These are phyloP conservation scores for Starmerella powellii DNA, from an alignment of 805 yeast genomes.

Conservation along the genomic window DNA sequence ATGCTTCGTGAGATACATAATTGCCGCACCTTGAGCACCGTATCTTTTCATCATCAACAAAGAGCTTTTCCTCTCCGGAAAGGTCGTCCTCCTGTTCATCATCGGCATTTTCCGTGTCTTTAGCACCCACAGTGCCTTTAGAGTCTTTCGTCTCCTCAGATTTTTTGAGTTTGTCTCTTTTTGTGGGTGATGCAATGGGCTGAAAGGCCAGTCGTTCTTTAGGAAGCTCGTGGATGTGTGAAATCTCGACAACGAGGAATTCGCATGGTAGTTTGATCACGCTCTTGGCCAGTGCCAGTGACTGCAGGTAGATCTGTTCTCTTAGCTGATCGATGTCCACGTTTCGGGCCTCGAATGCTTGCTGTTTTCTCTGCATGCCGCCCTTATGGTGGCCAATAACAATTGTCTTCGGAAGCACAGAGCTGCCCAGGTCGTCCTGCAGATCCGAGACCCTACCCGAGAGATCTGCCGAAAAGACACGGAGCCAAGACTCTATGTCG, in stretches of 20 bases:
- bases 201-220: conserved; percentile 15
- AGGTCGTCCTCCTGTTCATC: conserved; percentile 1
- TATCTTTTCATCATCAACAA: conserved; percentile 15
- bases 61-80: conserved; percentile 10
- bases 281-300: conserved; percentile 7
- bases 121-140: no score
- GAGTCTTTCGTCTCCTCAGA: no score
- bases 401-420: conserved; percentile 46
- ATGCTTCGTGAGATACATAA: conserved; percentile 13
- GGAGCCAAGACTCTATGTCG: conserved; percentile 68
- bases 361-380: conserved; percentile 14
- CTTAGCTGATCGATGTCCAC: conserved; percentile 1
- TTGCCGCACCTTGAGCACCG: conserved; percentile 27
- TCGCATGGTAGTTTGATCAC: conserved; percentile 15
- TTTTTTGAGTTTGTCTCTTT: no score
- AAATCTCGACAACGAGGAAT: conserved; percentile 16
- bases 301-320: conserved; percentile 11
- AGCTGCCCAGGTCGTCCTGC: conserved; percentile 45
- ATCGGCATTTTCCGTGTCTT: no score
- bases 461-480: conserved; percentile 71
- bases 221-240: conserved; percentile 17
- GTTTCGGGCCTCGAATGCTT: conserved; percentile 7
- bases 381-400: conserved; percentile 29
- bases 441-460: conserved; percentile 57
- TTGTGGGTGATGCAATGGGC: no score